phyloP scores from a whole-genome alignment of 495 filamentous ascomycete species.

The Cenococcum geophilum region DNA sequence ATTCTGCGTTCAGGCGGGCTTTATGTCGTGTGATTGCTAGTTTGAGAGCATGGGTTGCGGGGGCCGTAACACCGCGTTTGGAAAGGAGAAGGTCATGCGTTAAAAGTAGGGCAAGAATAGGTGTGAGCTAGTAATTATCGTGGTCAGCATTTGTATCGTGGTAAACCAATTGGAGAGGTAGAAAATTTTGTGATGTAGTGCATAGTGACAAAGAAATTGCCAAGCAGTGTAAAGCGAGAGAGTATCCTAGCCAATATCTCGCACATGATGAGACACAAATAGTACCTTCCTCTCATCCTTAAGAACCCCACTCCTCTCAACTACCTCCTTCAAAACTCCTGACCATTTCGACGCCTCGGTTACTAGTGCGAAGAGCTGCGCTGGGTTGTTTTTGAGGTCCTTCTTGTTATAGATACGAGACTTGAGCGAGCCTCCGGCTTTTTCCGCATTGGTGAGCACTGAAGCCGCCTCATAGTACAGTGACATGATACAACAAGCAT shows the following conservation, averaged over 20 bases:
- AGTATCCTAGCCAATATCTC: neutral
- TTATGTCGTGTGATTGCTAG: slow-evolving; percentile 73
- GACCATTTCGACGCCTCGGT: slow-evolving; percentile 90
- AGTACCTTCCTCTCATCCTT: slow-evolving; percentile 71
- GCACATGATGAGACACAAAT: neutral
- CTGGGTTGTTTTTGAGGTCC: slow-evolving; percentile 64
- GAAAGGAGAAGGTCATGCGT: slow-evolving; percentile 80
- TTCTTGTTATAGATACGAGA: slow-evolving; percentile 69
- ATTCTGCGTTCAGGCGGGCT: slow-evolving; percentile 69
- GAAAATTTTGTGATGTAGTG: neutral
- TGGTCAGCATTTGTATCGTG: slow-evolving; percentile 33
- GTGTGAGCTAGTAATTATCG: slow-evolving; percentile 60
- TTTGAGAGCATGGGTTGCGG: slow-evolving; percentile 67
- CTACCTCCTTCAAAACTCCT: slow-evolving; percentile 71
- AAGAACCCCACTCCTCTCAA: slow-evolving; percentile 55
- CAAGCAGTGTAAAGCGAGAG: neutral
- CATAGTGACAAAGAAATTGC: neutral
- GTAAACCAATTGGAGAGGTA: neutral
- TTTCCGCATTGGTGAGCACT: slow-evolving; percentile 57
- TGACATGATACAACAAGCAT: slow-evolving; percentile 55
- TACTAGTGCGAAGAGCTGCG: slow-evolving; percentile 78
- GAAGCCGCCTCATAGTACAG: slow-evolving; percentile 88
- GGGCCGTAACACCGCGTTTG: slow-evolving; percentile 72
- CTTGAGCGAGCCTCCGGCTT: slow-evolving; percentile 69
- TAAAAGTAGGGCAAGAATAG: slow-evolving; percentile 71